These are phyloP conservation scores for Mortierella sp. DNA, from an alignment of 371 early-diverging fungal genomes.

Conservation along the genomic window DNA sequence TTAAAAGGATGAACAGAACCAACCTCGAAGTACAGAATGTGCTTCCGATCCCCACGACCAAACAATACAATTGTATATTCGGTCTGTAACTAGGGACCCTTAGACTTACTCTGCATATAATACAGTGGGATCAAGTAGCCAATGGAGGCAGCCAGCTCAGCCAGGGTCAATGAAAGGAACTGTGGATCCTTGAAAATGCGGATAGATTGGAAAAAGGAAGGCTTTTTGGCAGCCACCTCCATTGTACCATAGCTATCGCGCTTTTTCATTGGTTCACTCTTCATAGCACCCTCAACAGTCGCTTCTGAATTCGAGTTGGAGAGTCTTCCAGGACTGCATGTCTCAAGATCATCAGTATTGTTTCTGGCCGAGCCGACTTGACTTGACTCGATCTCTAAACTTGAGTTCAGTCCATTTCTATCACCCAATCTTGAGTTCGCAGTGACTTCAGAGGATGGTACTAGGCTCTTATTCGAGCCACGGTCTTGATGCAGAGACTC, in stretches of 20 bases:
- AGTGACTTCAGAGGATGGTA: too few relatives aligned
- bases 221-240: conserved; percentile 1
- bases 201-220: conserved; percentile 33
- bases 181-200: conserved; percentile 37
- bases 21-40: not conserved
- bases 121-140: conserved; percentile 40
- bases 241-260: not conserved
- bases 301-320: too few relatives aligned
- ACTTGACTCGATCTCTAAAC: too few relatives aligned
- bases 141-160: conserved; percentile 35
- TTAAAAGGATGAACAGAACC: not conserved
- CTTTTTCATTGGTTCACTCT: not conserved
- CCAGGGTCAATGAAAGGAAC: conserved; percentile 34
- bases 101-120: conserved; percentile 38
- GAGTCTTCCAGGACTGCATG: too few relatives aligned
- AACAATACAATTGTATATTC: not conserved
- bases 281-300: not conserved
- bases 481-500: too few relatives aligned
- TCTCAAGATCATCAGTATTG: too few relatives aligned
- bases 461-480: too few relatives aligned
- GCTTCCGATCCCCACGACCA: too few relatives aligned
- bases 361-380: too few relatives aligned
- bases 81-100: not conserved
- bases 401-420: too few relatives aligned
- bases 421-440: too few relatives aligned